phyloP scores from a whole-genome alignment of 2,329 filamentous ascomycete genomes.

The Penicillium sp. region DNA sequence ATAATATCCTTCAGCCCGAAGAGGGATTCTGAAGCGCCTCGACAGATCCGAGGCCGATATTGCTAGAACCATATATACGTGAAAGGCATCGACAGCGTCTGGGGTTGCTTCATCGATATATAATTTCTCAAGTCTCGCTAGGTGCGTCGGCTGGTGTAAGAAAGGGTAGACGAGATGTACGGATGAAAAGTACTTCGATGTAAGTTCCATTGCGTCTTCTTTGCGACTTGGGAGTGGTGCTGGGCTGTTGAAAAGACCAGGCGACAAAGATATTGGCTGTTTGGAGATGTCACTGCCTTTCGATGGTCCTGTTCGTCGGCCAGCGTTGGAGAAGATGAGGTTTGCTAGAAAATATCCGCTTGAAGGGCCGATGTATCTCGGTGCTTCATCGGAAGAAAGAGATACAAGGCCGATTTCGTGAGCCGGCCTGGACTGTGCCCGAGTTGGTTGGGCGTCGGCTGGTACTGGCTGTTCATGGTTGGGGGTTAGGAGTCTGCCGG shows the following conservation, averaged over 20 bases:
- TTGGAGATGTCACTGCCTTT: slow-evolving; percentile 2
- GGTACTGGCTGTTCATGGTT: slow-evolving; percentile 12
- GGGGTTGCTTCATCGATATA: slow-evolving; percentile 31
- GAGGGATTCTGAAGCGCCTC: slow-evolving; percentile 41
- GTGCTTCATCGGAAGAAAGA: slow-evolving; percentile 47
- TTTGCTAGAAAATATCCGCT: slow-evolving; percentile 55
- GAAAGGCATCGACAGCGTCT: slow-evolving; percentile 42
- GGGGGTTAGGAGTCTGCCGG: not conserved
- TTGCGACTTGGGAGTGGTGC: slow-evolving; percentile 28
- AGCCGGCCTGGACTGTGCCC: slow-evolving; percentile 27
- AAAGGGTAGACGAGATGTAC: slow-evolving; percentile 52
- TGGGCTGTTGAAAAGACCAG: slow-evolving; percentile 30
- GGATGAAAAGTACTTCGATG: slow-evolving; percentile 48
- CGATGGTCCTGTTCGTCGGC: slow-evolving; percentile 21
- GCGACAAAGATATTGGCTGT: slow-evolving; percentile 23
- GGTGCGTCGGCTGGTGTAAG: slow-evolving; percentile 46
- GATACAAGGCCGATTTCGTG: slow-evolving; percentile 55
- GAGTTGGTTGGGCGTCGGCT: slow-evolving; percentile 9
- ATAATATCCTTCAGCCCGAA: slow-evolving; percentile 51
- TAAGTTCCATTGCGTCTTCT: slow-evolving; percentile 43
- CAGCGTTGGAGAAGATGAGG: slow-evolving; percentile 45
- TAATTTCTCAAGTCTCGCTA: slow-evolving; percentile 34
- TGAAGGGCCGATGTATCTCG: slow-evolving; percentile 54
- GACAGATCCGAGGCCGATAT: slow-evolving; percentile 49
- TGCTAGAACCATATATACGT: slow-evolving; percentile 54